Evolutionary conservation across 352 stramenopile species (phyloP).

Genomic region (Nothophytophthora sp.): DNA sequence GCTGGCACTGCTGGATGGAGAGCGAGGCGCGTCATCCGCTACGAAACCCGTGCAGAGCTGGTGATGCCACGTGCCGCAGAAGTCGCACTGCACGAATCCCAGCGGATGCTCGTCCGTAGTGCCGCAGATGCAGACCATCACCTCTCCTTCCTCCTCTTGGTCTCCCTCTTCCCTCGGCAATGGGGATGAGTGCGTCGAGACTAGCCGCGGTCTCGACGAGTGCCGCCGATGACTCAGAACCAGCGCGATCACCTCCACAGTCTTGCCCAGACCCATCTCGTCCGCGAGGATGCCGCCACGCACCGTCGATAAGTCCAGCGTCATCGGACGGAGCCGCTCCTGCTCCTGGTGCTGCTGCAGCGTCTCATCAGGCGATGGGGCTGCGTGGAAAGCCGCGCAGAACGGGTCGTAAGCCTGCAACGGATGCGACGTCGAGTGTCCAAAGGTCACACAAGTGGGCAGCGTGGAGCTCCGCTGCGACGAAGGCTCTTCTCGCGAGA

Average conservation of each 20-base stretch:
- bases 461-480: conserved; percentile 9
- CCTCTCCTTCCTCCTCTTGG: background rate
- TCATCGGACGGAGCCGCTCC: conserved; percentile 11
- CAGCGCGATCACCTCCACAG: conserved; percentile 76
- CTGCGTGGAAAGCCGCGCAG: conserved; percentile 27
- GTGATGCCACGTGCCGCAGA: conserved; percentile 65
- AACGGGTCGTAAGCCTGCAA: conserved; percentile 42
- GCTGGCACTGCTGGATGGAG: too few species aligned
- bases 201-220: conserved; percentile 12
- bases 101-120: conserved; percentile 28
- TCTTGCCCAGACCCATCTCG: conserved; percentile 92
- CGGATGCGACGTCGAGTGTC: background rate
- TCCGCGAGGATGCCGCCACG: conserved; percentile 92
- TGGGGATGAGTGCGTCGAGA: conserved; percentile 10
- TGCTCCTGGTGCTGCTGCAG: background rate
- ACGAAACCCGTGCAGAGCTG: conserved; percentile 56
- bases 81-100: conserved; percentile 52
- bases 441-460: conserved; percentile 19
- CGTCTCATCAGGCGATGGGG: background rate
- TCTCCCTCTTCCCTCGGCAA: background rate
- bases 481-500: conserved; percentile 79
- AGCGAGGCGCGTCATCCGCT: background rate
- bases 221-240: conserved; percentile 54
- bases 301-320: conserved; percentile 21
- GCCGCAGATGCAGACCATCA: conserved; percentile 58